phyloP scores from a whole-genome alignment of 148 eudicot genomes.

The Persicaria tinctoria region DNA sequence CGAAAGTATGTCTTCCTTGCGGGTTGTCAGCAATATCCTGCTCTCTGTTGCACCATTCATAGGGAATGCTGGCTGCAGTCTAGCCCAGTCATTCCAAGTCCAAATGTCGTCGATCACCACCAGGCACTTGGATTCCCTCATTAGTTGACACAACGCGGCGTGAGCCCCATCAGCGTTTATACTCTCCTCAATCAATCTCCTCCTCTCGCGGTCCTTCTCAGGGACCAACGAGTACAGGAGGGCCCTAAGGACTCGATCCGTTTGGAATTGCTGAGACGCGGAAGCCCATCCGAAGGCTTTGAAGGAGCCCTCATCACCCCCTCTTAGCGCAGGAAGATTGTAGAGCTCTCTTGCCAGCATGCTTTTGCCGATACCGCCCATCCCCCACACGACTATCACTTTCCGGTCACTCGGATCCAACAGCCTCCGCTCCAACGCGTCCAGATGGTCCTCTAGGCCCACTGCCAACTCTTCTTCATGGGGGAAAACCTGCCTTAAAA shows the following conservation, averaged over 20 bases:
- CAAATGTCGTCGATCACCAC: slow-evolving; percentile 5
- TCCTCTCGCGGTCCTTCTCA: not conserved
- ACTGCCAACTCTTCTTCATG: not conserved
- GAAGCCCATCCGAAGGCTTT: not conserved
- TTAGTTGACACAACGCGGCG: not conserved
- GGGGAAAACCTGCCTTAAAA: not conserved
- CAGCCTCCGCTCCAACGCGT: not conserved
- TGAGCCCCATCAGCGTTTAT: not conserved
- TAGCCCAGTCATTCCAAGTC: not conserved
- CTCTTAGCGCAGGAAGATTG: not conserved
- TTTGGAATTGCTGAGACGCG: not conserved
- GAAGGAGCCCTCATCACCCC: not conserved
- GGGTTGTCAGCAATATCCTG: not conserved
- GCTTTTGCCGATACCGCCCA: slow-evolving; percentile 4
- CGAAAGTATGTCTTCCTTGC: not conserved
- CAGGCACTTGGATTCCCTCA: not conserved
- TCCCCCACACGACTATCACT: not conserved
- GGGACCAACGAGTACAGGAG: not conserved
- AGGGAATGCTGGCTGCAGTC: not conserved
- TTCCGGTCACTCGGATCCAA: not conserved
- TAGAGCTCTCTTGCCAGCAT: not conserved
- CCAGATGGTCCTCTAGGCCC: not conserved
- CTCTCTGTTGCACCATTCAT: not conserved
- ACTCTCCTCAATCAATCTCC: not conserved
- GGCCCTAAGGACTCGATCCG: not conserved